A percentile compares a stretch with the other conserved stretches of the same genome.
These are phyloP conservation scores for Pseudogymnoascus sp. DNA, from an alignment of 2,329 filamentous ascomycete species.

Conservation along the genomic window DNA sequence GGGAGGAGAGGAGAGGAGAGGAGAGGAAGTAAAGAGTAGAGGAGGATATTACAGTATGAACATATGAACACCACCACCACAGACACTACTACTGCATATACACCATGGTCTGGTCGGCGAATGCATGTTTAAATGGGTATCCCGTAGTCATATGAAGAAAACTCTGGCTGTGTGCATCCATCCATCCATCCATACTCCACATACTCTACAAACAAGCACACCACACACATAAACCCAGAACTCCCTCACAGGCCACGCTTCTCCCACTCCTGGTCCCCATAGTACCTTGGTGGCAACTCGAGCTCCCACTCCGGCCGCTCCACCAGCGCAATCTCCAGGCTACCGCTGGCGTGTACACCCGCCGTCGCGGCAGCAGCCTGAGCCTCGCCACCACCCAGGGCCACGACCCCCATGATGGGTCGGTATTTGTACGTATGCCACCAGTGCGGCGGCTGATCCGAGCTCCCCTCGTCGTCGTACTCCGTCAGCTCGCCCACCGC, in stretches of 20 bases:
- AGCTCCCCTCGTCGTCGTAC: slow-evolving; percentile 23
- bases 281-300: slow-evolving; percentile 64
- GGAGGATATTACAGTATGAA: background rate
- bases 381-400: slow-evolving; percentile 31
- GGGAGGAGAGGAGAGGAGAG: background rate
- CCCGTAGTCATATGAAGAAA: background rate
- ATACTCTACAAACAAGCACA: background rate
- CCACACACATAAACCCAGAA: background rate
- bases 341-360: background rate
- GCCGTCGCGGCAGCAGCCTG: slow-evolving; percentile 17
- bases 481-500: slow-evolving; percentile 19
- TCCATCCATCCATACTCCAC: background rate
- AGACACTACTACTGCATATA: background rate
- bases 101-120: background rate
- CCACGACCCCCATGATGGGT: slow-evolving; percentile 71
- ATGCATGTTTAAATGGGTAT: background rate
- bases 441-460: slow-evolving; percentile 12
- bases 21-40: background rate
- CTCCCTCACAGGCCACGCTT: slow-evolving; percentile 11
- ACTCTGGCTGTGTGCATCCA: background rate
- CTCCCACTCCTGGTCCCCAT: slow-evolving; percentile 48
- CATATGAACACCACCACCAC: background rate
- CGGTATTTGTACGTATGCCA: slow-evolving; percentile 93
- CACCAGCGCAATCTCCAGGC: slow-evolving; percentile 74
- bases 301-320: slow-evolving; percentile 81